A percentile compares a stretch with the other conserved stretches of the same genome.
Evolutionary conservation across 2,329 filamentous ascomycete species (phyloP).

Genomic region (Fusarium napiforme): DNA sequence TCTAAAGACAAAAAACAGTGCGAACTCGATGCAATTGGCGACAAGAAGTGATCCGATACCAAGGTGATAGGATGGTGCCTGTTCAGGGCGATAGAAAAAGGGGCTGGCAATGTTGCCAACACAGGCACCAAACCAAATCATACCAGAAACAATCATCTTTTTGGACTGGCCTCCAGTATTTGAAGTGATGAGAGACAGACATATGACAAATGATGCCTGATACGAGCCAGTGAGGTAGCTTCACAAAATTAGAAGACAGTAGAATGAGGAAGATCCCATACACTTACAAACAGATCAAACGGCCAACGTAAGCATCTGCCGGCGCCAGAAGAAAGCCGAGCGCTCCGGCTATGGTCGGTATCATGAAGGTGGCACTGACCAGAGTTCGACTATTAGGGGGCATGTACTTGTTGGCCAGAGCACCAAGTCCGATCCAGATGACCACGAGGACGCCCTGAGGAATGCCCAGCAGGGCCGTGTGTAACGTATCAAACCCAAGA

Average conservation of each 20-base stretch:
- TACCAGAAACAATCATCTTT: slow-evolving; percentile 71
- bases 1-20: slow-evolving; percentile 53
- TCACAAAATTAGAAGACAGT: neutral
- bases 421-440: slow-evolving; percentile 55
- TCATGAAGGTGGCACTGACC: slow-evolving; percentile 65
- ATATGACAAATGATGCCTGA: slow-evolving; percentile 54
- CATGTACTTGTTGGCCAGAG: slow-evolving; percentile 52
- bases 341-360: slow-evolving; percentile 68
- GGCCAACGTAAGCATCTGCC: slow-evolving; percentile 59
- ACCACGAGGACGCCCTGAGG: slow-evolving; percentile 52
- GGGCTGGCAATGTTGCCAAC: slow-evolving; percentile 71
- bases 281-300: slow-evolving; percentile 64
- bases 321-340: slow-evolving; percentile 68
- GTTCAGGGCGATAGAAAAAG: slow-evolving; percentile 69
- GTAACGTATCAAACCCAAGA: slow-evolving; percentile 60
- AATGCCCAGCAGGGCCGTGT: slow-evolving; percentile 53
- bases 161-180: slow-evolving; percentile 69
- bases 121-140: slow-evolving; percentile 69
- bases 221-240: slow-evolving; percentile 53
- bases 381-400: slow-evolving; percentile 61
- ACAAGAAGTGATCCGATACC: slow-evolving; percentile 57
- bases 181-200: slow-evolving; percentile 58
- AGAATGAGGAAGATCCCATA: fast-evolving
- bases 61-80: slow-evolving; percentile 56
- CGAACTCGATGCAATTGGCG: slow-evolving; percentile 53